These are phyloP conservation scores for Didymella lethalis DNA, from an alignment of 2,329 filamentous ascomycete species.

Conservation along the genomic window DNA sequence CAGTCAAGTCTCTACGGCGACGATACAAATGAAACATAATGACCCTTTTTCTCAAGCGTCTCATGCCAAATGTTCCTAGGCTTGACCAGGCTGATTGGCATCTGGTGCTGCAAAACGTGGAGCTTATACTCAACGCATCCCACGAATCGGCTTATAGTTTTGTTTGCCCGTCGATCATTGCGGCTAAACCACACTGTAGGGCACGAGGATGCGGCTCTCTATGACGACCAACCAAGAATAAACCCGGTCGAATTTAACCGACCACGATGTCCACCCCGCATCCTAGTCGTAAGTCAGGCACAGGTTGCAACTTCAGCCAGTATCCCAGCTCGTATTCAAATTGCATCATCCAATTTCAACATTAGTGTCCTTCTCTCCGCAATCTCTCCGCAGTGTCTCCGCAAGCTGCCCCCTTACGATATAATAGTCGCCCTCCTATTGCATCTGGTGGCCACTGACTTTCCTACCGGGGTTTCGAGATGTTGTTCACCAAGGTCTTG, in stretches of 20 bases:
- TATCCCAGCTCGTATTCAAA: constrained; percentile 28
- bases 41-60: not conserved
- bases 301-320: constrained; percentile 19
- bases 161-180: constrained; percentile 24
- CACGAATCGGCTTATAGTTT: not conserved
- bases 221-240: constrained; percentile 19
- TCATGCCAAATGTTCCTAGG: not conserved
- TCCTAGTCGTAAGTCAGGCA: constrained; percentile 31
- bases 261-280: constrained; percentile 38
- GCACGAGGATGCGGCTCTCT: constrained; percentile 8
- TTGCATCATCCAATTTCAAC: constrained; percentile 9
- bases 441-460: not conserved
- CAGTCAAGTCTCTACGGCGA: not conserved
- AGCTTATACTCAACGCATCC: not conserved
- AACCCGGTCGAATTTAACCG: constrained; percentile 44
- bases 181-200: constrained; percentile 27
- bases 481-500: constrained; percentile 14
- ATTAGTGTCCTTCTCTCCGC: constrained; percentile 7
- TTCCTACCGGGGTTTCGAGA: not conserved
- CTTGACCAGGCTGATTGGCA: not conserved
- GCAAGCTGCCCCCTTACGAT: not conserved
- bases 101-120: not conserved
- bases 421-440: constrained; percentile 3
- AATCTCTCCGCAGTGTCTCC: constrained; percentile 9
- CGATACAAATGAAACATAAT: constrained; percentile 20